Evolutionary conservation across 2,329 filamentous ascomycete species (phyloP), one percentile per base, ranked within the genome.

Genomic region (Alternaria brassicicola): DNA sequence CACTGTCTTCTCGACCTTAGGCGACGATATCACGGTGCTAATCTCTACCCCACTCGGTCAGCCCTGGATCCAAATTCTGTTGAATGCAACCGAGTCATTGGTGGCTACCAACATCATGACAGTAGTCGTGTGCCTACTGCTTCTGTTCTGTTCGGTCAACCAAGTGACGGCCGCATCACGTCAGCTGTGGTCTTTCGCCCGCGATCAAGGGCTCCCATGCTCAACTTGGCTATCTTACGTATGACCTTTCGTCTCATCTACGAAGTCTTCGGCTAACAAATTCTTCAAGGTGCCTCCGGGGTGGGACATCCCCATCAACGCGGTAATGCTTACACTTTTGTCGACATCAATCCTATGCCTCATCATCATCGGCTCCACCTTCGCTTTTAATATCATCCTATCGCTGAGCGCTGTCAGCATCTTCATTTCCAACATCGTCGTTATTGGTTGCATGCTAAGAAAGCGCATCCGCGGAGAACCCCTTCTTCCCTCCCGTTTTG

Each of bases 401-500:
- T 62, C 65, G 1, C 36, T 66, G 1, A 47, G 51, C 1, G 43
- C 25, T 6, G 49, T 57, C 4, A 57, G 57, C 10, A 50, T 61
- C 12, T 36, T 57, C 25, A 36, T 51, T 2, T 64, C 63, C 8
- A 63, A 68, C 51, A 59, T 65, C 17, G 61, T 83, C 9, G 80
- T 79, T 1, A 83, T 83, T 38, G 70, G 69, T 21, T 83, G 81
- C 62, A 68, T 83, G 10, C 57, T 79, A 6, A 64, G 79, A 8
- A 80, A 80, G 48, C 78, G 80, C 4, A 59, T 82, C 30, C 75
- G 75, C 8, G 67, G 74, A 10, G 73, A 82, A 50, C 65, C 73
- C 4, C 75, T 83, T 3, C 78, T 81, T 6, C 73, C 73, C 1
- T 74, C 78, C 2, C 76, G 76, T 13, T 84, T 80, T 76, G 77